These are phyloP conservation scores for Mallotus nudiflorus DNA, from an alignment of 345 rosid genomes.

Conservation along the genomic window DNA sequence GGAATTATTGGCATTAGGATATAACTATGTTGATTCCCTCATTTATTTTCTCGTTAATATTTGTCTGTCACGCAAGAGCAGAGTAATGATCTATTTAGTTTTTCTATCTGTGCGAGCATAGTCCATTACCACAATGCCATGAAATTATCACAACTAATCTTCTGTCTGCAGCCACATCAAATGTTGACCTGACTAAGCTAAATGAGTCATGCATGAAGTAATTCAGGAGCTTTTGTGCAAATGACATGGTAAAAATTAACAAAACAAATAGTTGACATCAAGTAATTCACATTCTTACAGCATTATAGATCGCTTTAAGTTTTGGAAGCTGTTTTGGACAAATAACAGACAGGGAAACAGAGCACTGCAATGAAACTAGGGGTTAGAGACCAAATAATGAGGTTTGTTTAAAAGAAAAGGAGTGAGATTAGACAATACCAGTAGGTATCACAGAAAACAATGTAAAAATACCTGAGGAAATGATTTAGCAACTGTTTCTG, in stretches of 20 bases:
- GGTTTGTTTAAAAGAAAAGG: neutral
- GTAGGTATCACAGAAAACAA: slow-evolving; percentile 13
- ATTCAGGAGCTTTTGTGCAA: neutral
- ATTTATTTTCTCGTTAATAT: neutral
- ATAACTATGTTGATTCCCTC: neutral
- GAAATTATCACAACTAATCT: neutral
- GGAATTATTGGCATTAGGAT: too few species aligned
- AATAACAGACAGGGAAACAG: slow-evolving; percentile 79
- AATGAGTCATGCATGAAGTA: neutral
- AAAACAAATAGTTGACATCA: neutral
- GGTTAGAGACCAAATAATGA: slow-evolving; percentile 26
- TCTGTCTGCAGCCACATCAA: neutral
- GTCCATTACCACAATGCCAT: neutral
- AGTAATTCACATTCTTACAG: slow-evolving; percentile 51
- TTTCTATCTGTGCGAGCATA: neutral
- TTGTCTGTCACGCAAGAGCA: neutral
- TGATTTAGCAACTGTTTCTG: slow-evolving; percentile 78
- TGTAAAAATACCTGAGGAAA: slow-evolving; percentile 58
- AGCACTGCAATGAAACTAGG: slow-evolving; percentile 55
- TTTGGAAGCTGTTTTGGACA: slow-evolving; percentile 92
- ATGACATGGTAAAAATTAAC: neutral
- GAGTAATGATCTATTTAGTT: neutral
- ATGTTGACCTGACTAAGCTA: slow-evolving; percentile 4
- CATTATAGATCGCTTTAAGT: slow-evolving; percentile 74
- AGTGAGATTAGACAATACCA: neutral